Evolutionary conservation across 192 early-diverging fungal species (phyloP), one percentile per base, ranked within the genome.

Genomic region (Backusella mclennaniae): DNA sequence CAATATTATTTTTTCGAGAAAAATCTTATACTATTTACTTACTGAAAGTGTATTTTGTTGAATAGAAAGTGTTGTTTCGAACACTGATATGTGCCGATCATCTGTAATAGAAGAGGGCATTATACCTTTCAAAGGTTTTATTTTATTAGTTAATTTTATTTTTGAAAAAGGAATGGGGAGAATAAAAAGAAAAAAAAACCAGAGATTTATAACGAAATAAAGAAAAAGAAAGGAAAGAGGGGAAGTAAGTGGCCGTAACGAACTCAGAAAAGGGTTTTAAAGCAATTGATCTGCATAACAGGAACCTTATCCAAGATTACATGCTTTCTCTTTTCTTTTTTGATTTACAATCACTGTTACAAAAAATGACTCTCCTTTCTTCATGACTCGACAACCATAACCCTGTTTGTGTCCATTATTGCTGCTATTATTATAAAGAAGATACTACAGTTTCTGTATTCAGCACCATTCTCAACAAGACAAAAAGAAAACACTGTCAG

Each of bases 51-150:
- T 39, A 39, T 78, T 71, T 73, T 78, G 42, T 38, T 73, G 31
- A 21, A 73, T 42, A n/a, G 66, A 46, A 19, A 78, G 36, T 21
- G 72, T 78, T 36, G 77, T 78, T 53, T 78, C 77, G 26, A 78
- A 78, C 14, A 73, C 77, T 67, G 71, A 73, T 38, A 78, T 63
- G 35, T 52, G 53, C 8, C 38, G 36, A 39, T 52, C 53, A 12
- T 39, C 53, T 63, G 52, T 26, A 26, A 66, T 23, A 23, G 73
- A 41, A 56, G 35, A 23, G 5, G 73, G 73, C 73, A 74, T 73
- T 35, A 35, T 53, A 33, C 26, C 33, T 39, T 15, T 35, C n/a
- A 63, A 63, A 63, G 56, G 56, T 1, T 26, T n/a, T 49, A 49
- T 49, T 49, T 49, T 49, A 49, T 17, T 63, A 26, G 23, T 29